Evolutionary conservation across 768 basidiomycete genomes (phyloP).

Genomic region (Mycena vulgaris): DNA sequence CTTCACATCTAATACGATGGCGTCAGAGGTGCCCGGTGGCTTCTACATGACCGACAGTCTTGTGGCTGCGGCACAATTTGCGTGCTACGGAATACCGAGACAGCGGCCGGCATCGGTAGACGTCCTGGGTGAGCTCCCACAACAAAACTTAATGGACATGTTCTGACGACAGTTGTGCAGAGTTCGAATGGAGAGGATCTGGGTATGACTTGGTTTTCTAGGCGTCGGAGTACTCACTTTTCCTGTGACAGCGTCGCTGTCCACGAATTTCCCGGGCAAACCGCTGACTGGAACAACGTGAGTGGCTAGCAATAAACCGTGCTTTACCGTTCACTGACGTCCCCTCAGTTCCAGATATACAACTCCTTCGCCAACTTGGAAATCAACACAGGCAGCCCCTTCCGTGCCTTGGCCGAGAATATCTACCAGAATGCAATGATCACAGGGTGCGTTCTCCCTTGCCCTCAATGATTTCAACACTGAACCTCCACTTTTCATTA

Average conservation of each 20-base stretch:
- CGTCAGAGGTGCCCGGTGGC: conserved; percentile 15
- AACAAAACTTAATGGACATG: background rate
- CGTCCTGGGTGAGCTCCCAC: background rate
- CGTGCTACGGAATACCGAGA: conserved; percentile 21
- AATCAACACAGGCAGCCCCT: conserved; percentile 2
- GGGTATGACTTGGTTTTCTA: too few relatives aligned
- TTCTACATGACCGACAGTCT: conserved; percentile 24
- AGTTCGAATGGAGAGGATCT: conserved; percentile 19
- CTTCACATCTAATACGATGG: background rate
- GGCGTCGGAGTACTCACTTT: too few relatives aligned
- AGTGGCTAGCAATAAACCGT: background rate
- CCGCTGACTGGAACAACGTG: conserved; percentile 15
- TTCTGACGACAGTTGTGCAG: conserved; percentile 7
- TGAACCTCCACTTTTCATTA: background rate
- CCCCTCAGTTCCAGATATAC: conserved; percentile 21
- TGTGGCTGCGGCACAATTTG: conserved; percentile 21
- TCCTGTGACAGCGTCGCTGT: background rate
- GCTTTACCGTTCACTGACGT: background rate
- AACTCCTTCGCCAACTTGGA: conserved; percentile 20
- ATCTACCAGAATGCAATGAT: conserved; percentile 24
- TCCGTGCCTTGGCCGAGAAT: background rate
- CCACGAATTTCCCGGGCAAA: conserved; percentile 22
- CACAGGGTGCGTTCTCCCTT: background rate
- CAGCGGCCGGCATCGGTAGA: background rate
- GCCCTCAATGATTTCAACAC: background rate